Base-by-base conservation (phyloP, 805 yeast genomes). In the Lipomyces japonicus region DNA sequence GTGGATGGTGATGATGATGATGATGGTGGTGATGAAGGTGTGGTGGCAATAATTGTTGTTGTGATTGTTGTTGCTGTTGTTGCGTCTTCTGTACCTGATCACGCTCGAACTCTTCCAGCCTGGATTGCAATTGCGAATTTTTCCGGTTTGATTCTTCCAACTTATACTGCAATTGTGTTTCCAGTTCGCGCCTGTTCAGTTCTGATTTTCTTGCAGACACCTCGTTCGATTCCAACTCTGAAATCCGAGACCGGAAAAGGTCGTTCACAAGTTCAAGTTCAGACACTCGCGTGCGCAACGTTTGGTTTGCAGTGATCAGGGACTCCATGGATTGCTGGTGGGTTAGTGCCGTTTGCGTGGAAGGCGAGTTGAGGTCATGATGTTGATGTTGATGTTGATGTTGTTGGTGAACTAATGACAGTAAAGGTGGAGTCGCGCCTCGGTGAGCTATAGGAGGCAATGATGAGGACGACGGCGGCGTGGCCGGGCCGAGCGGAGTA, bases 251-350 rank as follows among this genome's bases (percentile, higher is more conserved):
- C 60, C 86, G 79, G 71, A 88, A 86, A 51, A 91, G 71, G 64
- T 90, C 97, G 61, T 89, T 90, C 36, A 91, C 95, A 38, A 90
- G 73, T 65, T 91, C 97, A 54, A 91, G 75, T 65, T 91, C 97
- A 10, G 85, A 79, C 21, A 90, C 86, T 51, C 95, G 75, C 0
- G 96, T 86, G 57, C 80, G 79, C 55, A 90, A 69, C 46, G 67
- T 71, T 30, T 71, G 70, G 19, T 68, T 61, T 32, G 70, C 73
- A 7, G 54, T 34, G 12, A 41, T 32, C 12, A 55, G 51, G 18
- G 59, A 51, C 42, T 55, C 59, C 24, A 52, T 36, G 10, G 48
- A 36, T 35, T 53, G 44, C 24, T 39, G 32, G 18, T 47, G 4
- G 10, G 58, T 22, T 6, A 54, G 28, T 5, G 39, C 19, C 7